A percentile compares a stretch with the other conserved stretches of the same genome.
Conservation (phyloP, 495 filamentous ascomycete genomes). For the Neohortaea acidophila region DNA sequence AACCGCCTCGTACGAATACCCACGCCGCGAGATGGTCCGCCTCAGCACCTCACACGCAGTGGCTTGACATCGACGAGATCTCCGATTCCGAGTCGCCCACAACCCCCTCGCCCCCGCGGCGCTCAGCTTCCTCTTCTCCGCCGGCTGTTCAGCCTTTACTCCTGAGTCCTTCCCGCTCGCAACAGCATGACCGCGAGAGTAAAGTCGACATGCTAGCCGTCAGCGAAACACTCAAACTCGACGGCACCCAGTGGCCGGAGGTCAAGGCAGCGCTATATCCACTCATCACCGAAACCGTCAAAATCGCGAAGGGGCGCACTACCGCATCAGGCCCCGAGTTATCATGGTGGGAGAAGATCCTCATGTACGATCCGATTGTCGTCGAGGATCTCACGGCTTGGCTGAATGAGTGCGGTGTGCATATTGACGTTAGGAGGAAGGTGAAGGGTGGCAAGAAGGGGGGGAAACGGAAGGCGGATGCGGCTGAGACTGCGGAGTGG, state of each 20-base stretch:
- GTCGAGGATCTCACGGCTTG: slow-evolving; percentile 74
- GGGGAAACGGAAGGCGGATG: slow-evolving; percentile 10
- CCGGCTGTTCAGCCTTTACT: slow-evolving; percentile 7
- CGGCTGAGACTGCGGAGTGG: background rate
- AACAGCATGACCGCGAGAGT: background rate
- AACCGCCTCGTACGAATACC: background rate
- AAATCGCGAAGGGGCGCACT: slow-evolving; percentile 33
- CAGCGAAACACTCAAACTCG: slow-evolving; percentile 1
- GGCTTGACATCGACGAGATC: slow-evolving; percentile 26
- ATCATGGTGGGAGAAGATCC: slow-evolving; percentile 82
- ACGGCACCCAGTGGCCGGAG: slow-evolving; percentile 12
- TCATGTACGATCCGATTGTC: slow-evolving; percentile 85
- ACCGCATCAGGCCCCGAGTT: slow-evolving; percentile 34
- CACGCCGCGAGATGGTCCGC: background rate
- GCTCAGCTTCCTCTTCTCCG: slow-evolving; percentile 12
- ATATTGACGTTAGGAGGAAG: slow-evolving; percentile 9
- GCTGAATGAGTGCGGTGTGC: slow-evolving; percentile 61
- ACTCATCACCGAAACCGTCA: slow-evolving; percentile 53
- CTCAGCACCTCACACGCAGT: slow-evolving; percentile 4
- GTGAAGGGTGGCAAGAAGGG: slow-evolving; percentile 6
- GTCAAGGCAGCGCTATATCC: slow-evolving; percentile 30
- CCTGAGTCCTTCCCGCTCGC: background rate
- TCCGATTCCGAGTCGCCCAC: slow-evolving; percentile 22
- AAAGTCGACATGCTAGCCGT: background rate
- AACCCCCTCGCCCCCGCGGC: slow-evolving; percentile 23